Conservation (phyloP, 345 rosid species). For the Limnanthes douglasii region DNA sequence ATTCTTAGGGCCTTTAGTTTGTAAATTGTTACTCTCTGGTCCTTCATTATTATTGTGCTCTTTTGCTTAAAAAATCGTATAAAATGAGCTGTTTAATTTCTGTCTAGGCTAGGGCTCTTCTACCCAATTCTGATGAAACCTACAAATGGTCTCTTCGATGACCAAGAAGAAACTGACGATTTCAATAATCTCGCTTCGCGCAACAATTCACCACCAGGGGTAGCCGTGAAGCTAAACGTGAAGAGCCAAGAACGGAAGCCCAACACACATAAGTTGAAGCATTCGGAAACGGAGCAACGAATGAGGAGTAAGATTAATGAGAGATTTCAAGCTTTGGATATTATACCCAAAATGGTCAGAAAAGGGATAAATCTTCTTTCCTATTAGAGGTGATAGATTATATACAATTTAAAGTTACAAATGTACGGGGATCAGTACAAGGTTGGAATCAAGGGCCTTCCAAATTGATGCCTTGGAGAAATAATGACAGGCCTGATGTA, state of each 20-base stretch:
- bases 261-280: conserved; percentile 41
- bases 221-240: conserved; percentile 15
- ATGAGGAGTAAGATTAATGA: conserved; percentile 79
- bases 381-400: conserved; percentile 78
- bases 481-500: conserved; percentile 20
- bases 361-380: conserved; percentile 78
- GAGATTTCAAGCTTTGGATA: conserved; percentile 70
- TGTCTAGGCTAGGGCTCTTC: not conserved
- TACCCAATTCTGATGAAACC: conserved; percentile 24
- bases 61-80: too few relatives aligned
- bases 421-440: conserved; percentile 48
- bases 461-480: conserved; percentile 61
- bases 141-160: conserved; percentile 24
- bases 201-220: conserved; percentile 29
- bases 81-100: not conserved
- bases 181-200: conserved; percentile 20
- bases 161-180: conserved; percentile 36
- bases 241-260: too few relatives aligned
- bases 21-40: too few relatives aligned
- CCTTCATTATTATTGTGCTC: too few relatives aligned
- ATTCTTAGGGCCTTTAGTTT: too few relatives aligned
- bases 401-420: conserved; percentile 56
- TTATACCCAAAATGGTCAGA: conserved; percentile 70
- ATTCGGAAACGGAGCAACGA: conserved; percentile 86
- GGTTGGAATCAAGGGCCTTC: conserved; percentile 47